These are phyloP conservation scores for Scorias spongiosa DNA, from an alignment of 2,329 filamentous ascomycete species.

Conservation along the genomic window DNA sequence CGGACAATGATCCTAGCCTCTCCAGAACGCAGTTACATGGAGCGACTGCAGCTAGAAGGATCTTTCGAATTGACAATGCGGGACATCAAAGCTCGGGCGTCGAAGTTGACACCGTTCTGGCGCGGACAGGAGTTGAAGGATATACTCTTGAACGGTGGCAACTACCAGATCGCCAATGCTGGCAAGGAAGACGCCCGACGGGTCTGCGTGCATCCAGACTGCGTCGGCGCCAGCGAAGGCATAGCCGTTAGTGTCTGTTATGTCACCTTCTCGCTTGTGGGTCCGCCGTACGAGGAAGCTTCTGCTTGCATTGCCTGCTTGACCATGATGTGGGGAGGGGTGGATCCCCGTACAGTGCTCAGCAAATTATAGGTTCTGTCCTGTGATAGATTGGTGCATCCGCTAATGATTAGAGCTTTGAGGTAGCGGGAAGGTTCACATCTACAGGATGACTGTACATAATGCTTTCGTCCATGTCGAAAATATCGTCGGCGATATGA, in stretches of 20 bases:
- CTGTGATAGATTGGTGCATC: too few relatives aligned
- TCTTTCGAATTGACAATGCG: not conserved
- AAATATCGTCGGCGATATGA: too few relatives aligned
- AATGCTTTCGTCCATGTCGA: too few relatives aligned
- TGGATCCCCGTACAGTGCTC: not conserved
- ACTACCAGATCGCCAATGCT: not conserved
- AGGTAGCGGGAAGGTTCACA: too few relatives aligned
- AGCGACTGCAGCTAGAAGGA: not conserved
- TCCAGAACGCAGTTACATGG: not conserved
- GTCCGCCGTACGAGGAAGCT: not conserved
- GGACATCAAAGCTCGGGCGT: not conserved
- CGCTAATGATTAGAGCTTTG: too few relatives aligned
- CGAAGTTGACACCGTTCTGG: not conserved
- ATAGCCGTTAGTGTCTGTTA: not conserved
- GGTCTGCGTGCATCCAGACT: not conserved
- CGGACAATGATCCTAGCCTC: not conserved
- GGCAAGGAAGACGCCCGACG: not conserved
- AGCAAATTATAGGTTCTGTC: too few relatives aligned
- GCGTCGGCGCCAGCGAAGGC: not conserved
- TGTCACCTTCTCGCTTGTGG: not conserved
- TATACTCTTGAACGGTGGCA: not conserved
- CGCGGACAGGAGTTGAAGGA: not conserved
- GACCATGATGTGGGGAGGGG: not conserved
- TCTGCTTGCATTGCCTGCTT: not conserved
- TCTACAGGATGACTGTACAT: too few relatives aligned